Evolutionary conservation across 2,329 filamentous ascomycete species (phyloP).

Genomic region (Teratosphaeriaceae sp.): DNA sequence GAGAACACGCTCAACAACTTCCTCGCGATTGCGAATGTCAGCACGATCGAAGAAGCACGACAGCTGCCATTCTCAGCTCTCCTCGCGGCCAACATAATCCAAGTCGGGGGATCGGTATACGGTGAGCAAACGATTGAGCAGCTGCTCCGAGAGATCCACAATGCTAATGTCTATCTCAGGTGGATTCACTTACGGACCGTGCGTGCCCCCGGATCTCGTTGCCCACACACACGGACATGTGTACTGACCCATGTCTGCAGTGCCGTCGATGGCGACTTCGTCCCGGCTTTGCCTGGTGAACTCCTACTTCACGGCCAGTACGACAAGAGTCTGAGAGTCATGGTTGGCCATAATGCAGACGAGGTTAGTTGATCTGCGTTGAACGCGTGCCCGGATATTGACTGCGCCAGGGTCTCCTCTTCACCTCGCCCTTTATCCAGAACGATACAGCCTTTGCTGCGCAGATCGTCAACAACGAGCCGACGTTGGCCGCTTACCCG

Average conservation of each 20-base stretch:
- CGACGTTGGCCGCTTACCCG: constrained; percentile 24
- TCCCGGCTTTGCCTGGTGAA: constrained; percentile 40
- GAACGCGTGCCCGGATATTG: not conserved
- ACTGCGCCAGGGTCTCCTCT: constrained; percentile 32
- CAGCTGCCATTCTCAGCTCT: constrained; percentile 34
- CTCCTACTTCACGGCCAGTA: constrained; percentile 40
- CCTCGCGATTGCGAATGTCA: constrained; percentile 37
- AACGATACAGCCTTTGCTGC: constrained; percentile 25
- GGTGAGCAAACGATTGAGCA: constrained; percentile 28
- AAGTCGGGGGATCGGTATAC: constrained; percentile 34
- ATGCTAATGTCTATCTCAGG: not conserved
- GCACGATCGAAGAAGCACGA: constrained; percentile 39
- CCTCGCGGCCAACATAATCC: constrained; percentile 39
- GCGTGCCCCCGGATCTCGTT: not conserved
- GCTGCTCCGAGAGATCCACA: not conserved
- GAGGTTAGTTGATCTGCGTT: constrained; percentile 22
- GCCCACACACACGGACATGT: not conserved
- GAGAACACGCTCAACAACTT: constrained; percentile 36
- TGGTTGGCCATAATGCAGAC: constrained; percentile 39
- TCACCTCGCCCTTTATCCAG: constrained; percentile 34
- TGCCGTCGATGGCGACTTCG: constrained; percentile 42
- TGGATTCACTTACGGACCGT: constrained; percentile 38
- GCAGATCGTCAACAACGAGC: constrained; percentile 24
- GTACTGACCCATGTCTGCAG: not conserved
- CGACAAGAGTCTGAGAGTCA: constrained; percentile 39